These are phyloP conservation scores for Tubosaeta brunneosetosa DNA, from an alignment of 768 basidiomycete species.

Conservation along the genomic window DNA sequence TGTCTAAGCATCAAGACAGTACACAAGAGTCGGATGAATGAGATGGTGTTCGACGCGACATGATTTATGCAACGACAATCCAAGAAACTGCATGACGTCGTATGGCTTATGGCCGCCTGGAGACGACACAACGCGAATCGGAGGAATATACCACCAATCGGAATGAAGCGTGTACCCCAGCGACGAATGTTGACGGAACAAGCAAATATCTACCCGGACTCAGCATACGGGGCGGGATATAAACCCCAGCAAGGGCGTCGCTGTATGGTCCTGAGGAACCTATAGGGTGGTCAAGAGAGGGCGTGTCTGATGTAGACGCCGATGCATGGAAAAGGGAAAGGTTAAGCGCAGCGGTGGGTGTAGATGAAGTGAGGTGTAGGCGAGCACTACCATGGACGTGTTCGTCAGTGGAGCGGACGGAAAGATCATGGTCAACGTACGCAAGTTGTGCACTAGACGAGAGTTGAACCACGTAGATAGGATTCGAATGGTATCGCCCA, in stretches of 20 bases:
- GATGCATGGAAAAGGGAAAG: constrained; percentile 50
- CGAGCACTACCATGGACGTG: constrained; percentile 48
- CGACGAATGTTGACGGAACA: constrained; percentile 70
- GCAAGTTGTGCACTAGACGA: constrained; percentile 50
- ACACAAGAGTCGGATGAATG: neutral
- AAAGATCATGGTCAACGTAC: constrained; percentile 38
- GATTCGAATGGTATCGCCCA: constrained; percentile 62
- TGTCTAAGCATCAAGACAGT: neutral
- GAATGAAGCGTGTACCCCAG: constrained; percentile 54
- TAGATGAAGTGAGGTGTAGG: constrained; percentile 50
- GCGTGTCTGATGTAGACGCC: neutral
- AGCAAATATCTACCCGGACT: constrained; percentile 62
- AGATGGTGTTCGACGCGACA: neutral
- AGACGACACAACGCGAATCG: constrained; percentile 24
- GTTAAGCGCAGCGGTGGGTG: constrained; percentile 49
- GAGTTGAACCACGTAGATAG: constrained; percentile 59
- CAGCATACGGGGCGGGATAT: constrained; percentile 48
- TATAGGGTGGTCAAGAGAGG: constrained; percentile 38
- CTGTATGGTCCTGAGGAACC: constrained; percentile 78
- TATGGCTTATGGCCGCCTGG: neutral
- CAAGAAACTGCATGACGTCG: neutral
- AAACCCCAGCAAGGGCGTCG: constrained; percentile 69
- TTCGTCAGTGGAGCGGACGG: constrained; percentile 16
- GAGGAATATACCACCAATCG: constrained; percentile 59
- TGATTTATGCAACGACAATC: neutral